Percentiles rank a stretch among this genome's conserved stretches.
phyloP scores from a whole-genome alignment of 495 filamentous ascomycete genomes.

The Lasiosphaeris hirsuta region DNA sequence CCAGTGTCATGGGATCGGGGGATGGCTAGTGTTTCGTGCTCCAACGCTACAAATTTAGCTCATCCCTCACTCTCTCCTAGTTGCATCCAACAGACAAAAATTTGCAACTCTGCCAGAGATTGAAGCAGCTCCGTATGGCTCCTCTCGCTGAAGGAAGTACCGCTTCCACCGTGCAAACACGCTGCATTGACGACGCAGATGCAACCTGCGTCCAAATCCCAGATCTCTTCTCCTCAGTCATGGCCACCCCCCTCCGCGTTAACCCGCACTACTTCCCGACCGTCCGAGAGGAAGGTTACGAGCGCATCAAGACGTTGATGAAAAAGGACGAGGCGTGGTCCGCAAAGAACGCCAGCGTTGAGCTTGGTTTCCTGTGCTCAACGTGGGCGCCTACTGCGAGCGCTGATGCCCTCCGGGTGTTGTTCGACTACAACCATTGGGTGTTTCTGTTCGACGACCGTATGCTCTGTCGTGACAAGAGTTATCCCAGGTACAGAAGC shows the following conservation, averaged over 20 bases:
- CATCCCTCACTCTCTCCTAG: too few species aligned
- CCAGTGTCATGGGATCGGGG: too few species aligned
- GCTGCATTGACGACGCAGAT: constrained; percentile 38
- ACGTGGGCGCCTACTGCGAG: background rate
- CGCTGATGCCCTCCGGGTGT: background rate
- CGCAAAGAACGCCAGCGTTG: constrained; percentile 9
- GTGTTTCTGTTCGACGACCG: constrained; percentile 16
- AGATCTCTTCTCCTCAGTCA: constrained; percentile 14
- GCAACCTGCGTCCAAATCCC: constrained; percentile 7
- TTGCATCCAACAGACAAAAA: too few species aligned
- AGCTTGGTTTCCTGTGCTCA: constrained; percentile 9
- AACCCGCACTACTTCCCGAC: constrained; percentile 11
- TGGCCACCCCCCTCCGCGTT: constrained; percentile 2
- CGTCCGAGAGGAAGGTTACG: background rate
- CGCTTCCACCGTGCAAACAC: background rate
- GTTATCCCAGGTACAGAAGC: background rate
- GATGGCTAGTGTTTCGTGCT: too few species aligned
- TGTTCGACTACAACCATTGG: constrained; percentile 15
- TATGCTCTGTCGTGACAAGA: too few species aligned
- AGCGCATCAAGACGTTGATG: constrained; percentile 2
- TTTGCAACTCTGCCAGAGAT: too few species aligned
- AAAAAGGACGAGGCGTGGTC: constrained; percentile 7
- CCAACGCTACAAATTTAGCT: too few species aligned
- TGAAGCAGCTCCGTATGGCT: too few species aligned
- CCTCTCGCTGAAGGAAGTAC: too few species aligned